These are phyloP conservation scores for Craterostigma plantagineum DNA, from an alignment of 257 asterid species.

Conservation along the genomic window DNA sequence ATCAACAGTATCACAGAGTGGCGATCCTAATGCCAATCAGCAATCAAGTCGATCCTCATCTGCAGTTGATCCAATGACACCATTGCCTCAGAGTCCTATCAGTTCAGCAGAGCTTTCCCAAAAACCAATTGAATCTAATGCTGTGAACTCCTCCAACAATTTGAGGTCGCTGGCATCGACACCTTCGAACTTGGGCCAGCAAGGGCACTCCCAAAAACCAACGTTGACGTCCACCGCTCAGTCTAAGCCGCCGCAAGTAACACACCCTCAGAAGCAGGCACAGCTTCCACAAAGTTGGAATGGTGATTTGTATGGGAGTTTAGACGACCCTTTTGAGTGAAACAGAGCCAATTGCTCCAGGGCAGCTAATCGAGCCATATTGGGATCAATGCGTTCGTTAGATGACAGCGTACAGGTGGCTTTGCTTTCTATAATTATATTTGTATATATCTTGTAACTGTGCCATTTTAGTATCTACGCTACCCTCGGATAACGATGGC, in stretches of 20 bases:
- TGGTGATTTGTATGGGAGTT: slow-evolving; percentile 24
- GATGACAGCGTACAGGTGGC: too few relatives aligned
- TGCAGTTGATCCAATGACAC: slow-evolving; percentile 20
- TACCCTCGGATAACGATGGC: too few relatives aligned
- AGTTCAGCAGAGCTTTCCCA: slow-evolving; percentile 21
- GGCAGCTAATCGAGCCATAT: too few relatives aligned
- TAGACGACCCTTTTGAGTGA: slow-evolving; percentile 37
- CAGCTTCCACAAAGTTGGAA: slow-evolving; percentile 59
- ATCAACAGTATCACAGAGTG: slow-evolving; percentile 23
- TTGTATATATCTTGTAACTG: too few relatives aligned
- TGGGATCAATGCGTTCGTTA: too few relatives aligned
- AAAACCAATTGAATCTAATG: slow-evolving; percentile 24
- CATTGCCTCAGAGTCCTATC: slow-evolving; percentile 23
- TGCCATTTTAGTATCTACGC: too few relatives aligned
- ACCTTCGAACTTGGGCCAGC: slow-evolving; percentile 27
- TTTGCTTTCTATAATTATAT: too few relatives aligned
- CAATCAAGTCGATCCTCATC: slow-evolving; percentile 23
- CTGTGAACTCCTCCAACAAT: slow-evolving; percentile 23
- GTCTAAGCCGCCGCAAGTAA: slow-evolving; percentile 14
- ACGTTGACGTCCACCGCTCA: slow-evolving; percentile 21
- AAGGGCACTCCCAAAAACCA: slow-evolving; percentile 37
- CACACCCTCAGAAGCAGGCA: slow-evolving; percentile 38
- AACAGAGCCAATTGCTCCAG: slow-evolving; percentile 19
- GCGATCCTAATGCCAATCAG: slow-evolving; percentile 33
- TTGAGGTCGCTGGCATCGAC: slow-evolving; percentile 24